Evolutionary conservation across 2,329 filamentous ascomycete genomes (phyloP), one percentile per base, ranked within the genome.

Genomic region (Blumeria graminis): DNA sequence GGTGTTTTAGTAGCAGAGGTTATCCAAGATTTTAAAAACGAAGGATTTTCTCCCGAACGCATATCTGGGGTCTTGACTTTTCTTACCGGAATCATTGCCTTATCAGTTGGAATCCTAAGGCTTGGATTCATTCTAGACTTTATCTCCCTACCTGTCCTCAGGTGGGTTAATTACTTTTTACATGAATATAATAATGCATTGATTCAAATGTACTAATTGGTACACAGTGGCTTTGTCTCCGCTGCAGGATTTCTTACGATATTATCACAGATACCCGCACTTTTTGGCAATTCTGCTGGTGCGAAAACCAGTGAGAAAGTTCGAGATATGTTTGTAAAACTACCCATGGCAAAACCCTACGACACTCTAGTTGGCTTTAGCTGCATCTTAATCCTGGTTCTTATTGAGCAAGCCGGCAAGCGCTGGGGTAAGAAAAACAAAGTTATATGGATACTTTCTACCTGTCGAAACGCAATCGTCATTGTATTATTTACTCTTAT

Each of bases 71-170:
- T 48, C 5, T 22, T 82, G 1, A 76, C 79, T 16, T 73, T 82
- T 65, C 76, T 78, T 68, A 77, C 81, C 58, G 80, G 80, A 0
- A 69, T 81, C 3, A 81, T 77, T 62, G 70, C 74, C 13, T 70
- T 82, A 32, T 69, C 72, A n/a, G 68, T 82, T 1, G 80, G 79
- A 0, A 69, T 82, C 1, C 69, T 82, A 16, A 80, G 78, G 54
- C 73, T 82, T 3, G 79, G 79, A 0, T 83, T 81, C 63, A 69
- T 83, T 1, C 72, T 83, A 18, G 78, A 83, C 58, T 82, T 81
- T 61, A 77, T 83, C 61, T 82, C 79, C 0, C 72, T 79, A 0
- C 79, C 79, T 0, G 76, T 82, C 0, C 71, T 82, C 0, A 78
- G 72, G 45, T 48, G 13, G 14, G 45, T 48, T 41, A 41, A 41